phyloP scores from a whole-genome alignment of 2,329 filamentous ascomycete genomes.

The Cryphonectria naterciae region DNA sequence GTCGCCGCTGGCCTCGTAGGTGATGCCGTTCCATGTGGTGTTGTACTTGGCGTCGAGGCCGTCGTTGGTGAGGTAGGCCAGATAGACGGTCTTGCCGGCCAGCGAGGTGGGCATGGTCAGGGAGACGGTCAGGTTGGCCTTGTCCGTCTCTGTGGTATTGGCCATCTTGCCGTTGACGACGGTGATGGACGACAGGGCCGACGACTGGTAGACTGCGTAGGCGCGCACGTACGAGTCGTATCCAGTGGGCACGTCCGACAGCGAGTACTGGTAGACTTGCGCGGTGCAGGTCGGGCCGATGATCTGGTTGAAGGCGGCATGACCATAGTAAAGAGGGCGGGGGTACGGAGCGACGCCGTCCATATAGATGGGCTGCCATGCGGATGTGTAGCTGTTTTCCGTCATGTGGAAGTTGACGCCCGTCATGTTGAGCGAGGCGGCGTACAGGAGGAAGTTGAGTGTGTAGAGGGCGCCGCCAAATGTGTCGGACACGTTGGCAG shows the following conservation, averaged over 20 bases:
- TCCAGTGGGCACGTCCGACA: slow-evolving; percentile 36
- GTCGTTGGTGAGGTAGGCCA: slow-evolving; percentile 51
- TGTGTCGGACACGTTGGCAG: slow-evolving; percentile 49
- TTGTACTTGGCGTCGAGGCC: slow-evolving; percentile 47
- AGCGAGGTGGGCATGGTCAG: slow-evolving; percentile 44
- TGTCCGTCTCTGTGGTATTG: slow-evolving; percentile 44
- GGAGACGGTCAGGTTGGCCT: slow-evolving; percentile 44
- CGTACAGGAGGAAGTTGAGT: slow-evolving; percentile 56
- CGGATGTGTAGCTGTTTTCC: slow-evolving; percentile 54
- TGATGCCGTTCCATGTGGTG: slow-evolving; percentile 52
- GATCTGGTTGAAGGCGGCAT: slow-evolving; percentile 54
- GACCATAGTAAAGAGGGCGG: slow-evolving; percentile 54
- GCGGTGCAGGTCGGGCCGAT: slow-evolving; percentile 49
- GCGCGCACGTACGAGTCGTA: slow-evolving; percentile 48
- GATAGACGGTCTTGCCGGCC: slow-evolving; percentile 47
- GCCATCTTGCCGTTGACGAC: slow-evolving; percentile 50
- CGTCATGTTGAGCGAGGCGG: slow-evolving; percentile 50
- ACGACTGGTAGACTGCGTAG: slow-evolving; percentile 50
- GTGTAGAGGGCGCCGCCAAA: slow-evolving; percentile 56
- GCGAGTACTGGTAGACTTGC: slow-evolving; percentile 43
- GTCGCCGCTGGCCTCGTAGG: slow-evolving; percentile 46
- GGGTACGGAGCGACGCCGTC: slow-evolving; percentile 47
- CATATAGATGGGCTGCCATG: slow-evolving; percentile 51
- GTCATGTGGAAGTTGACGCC: slow-evolving; percentile 59
- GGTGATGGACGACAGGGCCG: slow-evolving; percentile 45